Base-by-base conservation (phyloP, 2,329 filamentous ascomycete genomes). In the Hymenoscyphus fructigenus region DNA sequence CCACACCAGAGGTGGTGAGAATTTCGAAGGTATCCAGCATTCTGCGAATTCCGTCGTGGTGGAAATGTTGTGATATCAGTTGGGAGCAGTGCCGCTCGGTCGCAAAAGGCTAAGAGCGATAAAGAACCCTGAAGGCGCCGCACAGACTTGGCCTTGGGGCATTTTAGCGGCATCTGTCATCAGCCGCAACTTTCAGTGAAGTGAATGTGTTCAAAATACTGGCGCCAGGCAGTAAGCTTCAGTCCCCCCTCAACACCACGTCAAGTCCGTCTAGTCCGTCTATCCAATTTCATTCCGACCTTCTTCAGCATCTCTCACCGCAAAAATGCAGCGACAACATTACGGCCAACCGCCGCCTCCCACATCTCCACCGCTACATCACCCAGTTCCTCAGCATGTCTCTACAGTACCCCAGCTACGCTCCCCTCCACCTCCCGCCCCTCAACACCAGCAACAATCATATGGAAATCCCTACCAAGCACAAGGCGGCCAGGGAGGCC, bases 1-100 rank as follows among this genome's bases (percentile, higher is more conserved):
- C 95, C 68, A 99, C 93, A 64, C 95, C 95, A 3, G 93, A 96
- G 44, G 94, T 96, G 66, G 94, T 97, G 67, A 99, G 80, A 70
- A 99, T 95, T 79, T 99, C 94, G 78, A 99, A 99, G 17, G 91
- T 90, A 81, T 99, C 95, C 79, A 99, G 81, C 94, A 98, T 98
- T 4, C 59, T 73, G 67, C 5, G 15, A 14, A 26, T 23, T 61
- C 59, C 58, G 53, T 59, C 15, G 47, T 10, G 41, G 26, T 15
- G 32, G 29, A n/a, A 47, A 60, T 44, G 57, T 56, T 47, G 5
- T 62, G 23, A 12, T 20, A 28, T 29, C 9, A 1, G 4, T 38
- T 53, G 41, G 23, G 14, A 38, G 17, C 53, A 3, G 7, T 23
- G 34, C 20, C 5, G 3, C 14, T 28, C 29, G 17, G 59, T 44